phyloP scores from a whole-genome alignment of 2,329 filamentous ascomycete genomes.

The Xylaria arbuscula region DNA sequence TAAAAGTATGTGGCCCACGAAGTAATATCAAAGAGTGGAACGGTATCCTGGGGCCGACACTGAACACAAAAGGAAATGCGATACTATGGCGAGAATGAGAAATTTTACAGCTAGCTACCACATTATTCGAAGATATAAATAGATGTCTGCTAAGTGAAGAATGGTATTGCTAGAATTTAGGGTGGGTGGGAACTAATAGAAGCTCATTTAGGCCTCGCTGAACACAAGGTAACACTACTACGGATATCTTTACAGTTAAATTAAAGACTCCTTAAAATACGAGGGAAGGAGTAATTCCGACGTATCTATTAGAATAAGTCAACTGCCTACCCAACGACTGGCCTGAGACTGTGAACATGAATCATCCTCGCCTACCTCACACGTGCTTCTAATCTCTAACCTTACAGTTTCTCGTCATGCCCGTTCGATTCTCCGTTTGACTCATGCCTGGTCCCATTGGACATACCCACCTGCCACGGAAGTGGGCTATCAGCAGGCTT shows the following conservation, averaged over 20 bases:
- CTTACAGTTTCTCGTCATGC: slow-evolving; percentile 19
- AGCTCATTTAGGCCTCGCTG: background rate
- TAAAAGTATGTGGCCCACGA: background rate
- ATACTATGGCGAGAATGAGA: background rate
- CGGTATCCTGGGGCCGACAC: background rate
- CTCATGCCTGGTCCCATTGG: slow-evolving; percentile 20
- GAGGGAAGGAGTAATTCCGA: background rate
- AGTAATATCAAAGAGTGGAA: too few relatives aligned
- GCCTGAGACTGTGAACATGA: background rate
- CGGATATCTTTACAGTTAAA: background rate
- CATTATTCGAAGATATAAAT: background rate
- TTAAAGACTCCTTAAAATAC: too few relatives aligned
- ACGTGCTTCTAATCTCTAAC: background rate
- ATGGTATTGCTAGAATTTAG: background rate
- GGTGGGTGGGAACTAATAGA: background rate
- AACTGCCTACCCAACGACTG: background rate
- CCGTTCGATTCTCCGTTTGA: slow-evolving; percentile 32
- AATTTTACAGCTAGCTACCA: background rate
- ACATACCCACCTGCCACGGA: slow-evolving; percentile 52
- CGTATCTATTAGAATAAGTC: background rate
- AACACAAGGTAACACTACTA: background rate
- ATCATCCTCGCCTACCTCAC: background rate
- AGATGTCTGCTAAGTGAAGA: background rate
- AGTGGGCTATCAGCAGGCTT: slow-evolving; percentile 52
- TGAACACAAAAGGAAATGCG: background rate